These are phyloP conservation scores for Beauveria australis DNA, from an alignment of 2,329 filamentous ascomycete genomes.

Conservation along the genomic window DNA sequence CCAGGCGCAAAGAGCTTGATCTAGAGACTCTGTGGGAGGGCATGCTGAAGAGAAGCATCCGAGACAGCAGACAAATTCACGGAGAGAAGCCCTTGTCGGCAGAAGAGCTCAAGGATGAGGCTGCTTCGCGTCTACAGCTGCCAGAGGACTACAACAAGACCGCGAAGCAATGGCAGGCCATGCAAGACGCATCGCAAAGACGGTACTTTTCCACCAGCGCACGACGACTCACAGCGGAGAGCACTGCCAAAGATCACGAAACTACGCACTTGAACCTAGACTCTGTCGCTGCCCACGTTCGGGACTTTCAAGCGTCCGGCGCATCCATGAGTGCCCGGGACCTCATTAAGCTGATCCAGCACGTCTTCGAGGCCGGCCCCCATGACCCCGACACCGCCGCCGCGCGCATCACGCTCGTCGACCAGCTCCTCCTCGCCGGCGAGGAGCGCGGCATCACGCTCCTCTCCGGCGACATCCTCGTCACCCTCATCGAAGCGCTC, in stretches of 20 bases:
- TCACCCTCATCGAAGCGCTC: constrained; percentile 35
- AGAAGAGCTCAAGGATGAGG: constrained; percentile 22
- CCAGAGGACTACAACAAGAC: constrained; percentile 19
- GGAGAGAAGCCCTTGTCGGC: constrained; percentile 20
- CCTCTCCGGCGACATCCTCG: constrained; percentile 39
- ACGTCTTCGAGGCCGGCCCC: constrained; percentile 25
- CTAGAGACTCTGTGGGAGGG: constrained; percentile 45
- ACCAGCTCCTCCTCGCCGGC: constrained; percentile 36
- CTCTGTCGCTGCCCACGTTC: constrained; percentile 22
- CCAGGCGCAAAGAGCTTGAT: constrained; percentile 42
- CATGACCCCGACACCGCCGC: constrained; percentile 16
- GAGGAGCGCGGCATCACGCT: constrained; percentile 36
- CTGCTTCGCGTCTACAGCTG: constrained; percentile 26
- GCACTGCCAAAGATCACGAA: not conserved
- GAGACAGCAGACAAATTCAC: constrained; percentile 20
- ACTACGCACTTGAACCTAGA: constrained; percentile 13
- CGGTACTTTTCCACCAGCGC: constrained; percentile 27
- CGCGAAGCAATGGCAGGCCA: constrained; percentile 27
- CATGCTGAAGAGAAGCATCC: constrained; percentile 29
- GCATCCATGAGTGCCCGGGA: constrained; percentile 26
- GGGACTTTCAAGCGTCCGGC: constrained; percentile 32
- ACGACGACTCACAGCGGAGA: constrained; percentile 15
- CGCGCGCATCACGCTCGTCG: constrained; percentile 30
- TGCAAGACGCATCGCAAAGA: constrained; percentile 25
- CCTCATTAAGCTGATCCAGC: constrained; percentile 29